A percentile compares a stretch with the other conserved stretches of the same genome.
These are phyloP conservation scores for Myxozyma melibiosi DNA, from an alignment of 805 yeast genomes.

Conservation along the genomic window DNA sequence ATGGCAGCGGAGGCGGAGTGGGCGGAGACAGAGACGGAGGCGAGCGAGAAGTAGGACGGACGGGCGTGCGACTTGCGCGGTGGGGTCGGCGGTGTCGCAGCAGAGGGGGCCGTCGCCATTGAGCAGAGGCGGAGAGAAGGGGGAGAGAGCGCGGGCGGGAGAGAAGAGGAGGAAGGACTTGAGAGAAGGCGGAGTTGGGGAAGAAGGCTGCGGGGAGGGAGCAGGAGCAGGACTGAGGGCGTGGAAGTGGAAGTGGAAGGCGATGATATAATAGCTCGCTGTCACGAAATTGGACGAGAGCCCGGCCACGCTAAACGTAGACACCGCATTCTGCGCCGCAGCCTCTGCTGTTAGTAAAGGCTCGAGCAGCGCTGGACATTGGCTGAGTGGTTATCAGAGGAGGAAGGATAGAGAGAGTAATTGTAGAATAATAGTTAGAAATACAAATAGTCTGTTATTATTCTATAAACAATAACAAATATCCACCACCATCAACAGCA, in stretches of 20 bases:
- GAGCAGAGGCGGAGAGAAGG: not conserved
- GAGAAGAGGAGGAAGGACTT: not conserved
- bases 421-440: no score
- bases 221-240: not conserved
- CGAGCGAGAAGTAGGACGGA: constrained; percentile 13
- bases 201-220: not conserved
- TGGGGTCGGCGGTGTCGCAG: constrained; percentile 21
- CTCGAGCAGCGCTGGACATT: no score
- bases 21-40: constrained; percentile 22
- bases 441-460: no score
- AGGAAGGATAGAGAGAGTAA: no score
- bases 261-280: not conserved
- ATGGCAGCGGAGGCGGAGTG: constrained; percentile 25
- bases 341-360: no score
- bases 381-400: no score
- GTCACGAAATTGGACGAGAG: not conserved
- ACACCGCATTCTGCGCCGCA: constrained; percentile 6
- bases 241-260: not conserved
- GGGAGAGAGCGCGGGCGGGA: not conserved
- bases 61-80: constrained; percentile 23
- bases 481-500: no score
- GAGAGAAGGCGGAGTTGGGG: no score
- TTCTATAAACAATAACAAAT: no score
- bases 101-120: constrained; percentile 21
- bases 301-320: constrained; percentile 12